Evolutionary conservation across 2,329 filamentous ascomycete genomes (phyloP).

Genomic region (Fusarium penzigii): DNA sequence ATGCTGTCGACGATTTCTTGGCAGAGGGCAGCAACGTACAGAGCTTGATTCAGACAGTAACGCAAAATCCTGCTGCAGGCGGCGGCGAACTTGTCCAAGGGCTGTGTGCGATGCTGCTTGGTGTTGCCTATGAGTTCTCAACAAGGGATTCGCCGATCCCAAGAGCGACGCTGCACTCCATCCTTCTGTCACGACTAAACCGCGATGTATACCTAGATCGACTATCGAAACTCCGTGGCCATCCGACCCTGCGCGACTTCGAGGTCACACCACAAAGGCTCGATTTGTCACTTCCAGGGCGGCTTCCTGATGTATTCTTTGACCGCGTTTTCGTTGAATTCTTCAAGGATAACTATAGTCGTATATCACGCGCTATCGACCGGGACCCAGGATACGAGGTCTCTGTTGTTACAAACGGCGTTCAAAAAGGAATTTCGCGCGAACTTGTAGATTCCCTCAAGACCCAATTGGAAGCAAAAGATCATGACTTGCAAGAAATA

Average conservation of each 20-base stretch:
- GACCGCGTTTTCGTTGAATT: slow-evolving; percentile 88
- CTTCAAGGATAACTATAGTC: slow-evolving; percentile 92
- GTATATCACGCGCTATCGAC: slow-evolving; percentile 81
- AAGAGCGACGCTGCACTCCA: slow-evolving; percentile 74
- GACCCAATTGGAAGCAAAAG: slow-evolving; percentile 73
- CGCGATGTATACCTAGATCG: slow-evolving; percentile 86
- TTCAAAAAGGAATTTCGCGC: slow-evolving; percentile 89
- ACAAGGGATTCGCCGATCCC: slow-evolving; percentile 94
- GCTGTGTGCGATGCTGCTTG: slow-evolving; percentile 80
- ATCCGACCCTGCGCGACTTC: slow-evolving; percentile 82
- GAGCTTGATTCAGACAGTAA: slow-evolving; percentile 72
- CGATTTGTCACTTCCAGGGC: slow-evolving; percentile 45
- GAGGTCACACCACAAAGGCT: slow-evolving; percentile 78
- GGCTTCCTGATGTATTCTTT: slow-evolving; percentile 80
- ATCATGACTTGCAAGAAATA: slow-evolving; percentile 49
- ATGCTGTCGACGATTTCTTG: slow-evolving; percentile 90
- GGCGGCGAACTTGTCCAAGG: slow-evolving; percentile 74
- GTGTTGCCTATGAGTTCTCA: slow-evolving; percentile 93
- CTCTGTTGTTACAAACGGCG: slow-evolving; percentile 73
- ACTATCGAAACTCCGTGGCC: slow-evolving; percentile 73
- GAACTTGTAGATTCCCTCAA: slow-evolving; percentile 87
- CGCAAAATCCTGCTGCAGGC: slow-evolving; percentile 58
- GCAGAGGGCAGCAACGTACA: slow-evolving; percentile 92
- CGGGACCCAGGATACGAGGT: slow-evolving; percentile 87
- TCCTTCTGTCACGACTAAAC: slow-evolving; percentile 75